Evolutionary conservation across 129 eudicot species (phyloP), one percentile per base, ranked within the genome.

Genomic region (Heracleum sosnowskyi): DNA sequence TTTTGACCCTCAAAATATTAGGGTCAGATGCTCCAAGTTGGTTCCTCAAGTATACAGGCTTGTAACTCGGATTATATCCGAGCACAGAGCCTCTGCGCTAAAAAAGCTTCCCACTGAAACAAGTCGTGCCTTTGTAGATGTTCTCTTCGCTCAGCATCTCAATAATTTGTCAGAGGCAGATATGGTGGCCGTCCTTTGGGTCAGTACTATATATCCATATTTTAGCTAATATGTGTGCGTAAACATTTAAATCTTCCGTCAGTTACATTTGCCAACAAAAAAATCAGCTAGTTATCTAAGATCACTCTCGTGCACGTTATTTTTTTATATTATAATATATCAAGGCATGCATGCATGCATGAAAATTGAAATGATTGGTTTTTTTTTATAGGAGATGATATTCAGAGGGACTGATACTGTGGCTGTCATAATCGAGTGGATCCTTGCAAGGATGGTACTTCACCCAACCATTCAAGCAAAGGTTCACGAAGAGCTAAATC

Each of bases 161-260:
- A 89, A 90, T 62, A 83, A 87, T n/a, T 79, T 95, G 46, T 92
- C 97, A 1, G 97, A 95, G 39, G 70, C 94, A 1, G 97, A 95
- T 72, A 88, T 95, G 90, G 88, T 95, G 71, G 96, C 99, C 17
- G 92, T 95, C 24, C 94, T 95, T 18, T 95, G 99, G 99, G 97
- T 95, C 85, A 85, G 87, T 36, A 15, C 72, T 31, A 33, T 34
- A 0, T 68, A 33, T 20, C 9, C 24, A 55, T 55, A 22, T 24
- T 46, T 3, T 46, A 46, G 51, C 5, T 40, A 7, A 40, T 11
- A 40, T 40, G 44, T 40, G 10, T 40, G 44, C 10, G 44, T 40
- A 8, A 40, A 6, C 8, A 40, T 40, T 40, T 44, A 44, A 44
- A 44, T 44, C n/a, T n/a, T n/a, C n/a, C n/a, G n/a, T n/a, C n/a